Percentiles rank a stretch among this genome's conserved stretches.
These are phyloP conservation scores for Suillus ampliporus DNA, from an alignment of 768 basidiomycete genomes.

Conservation along the genomic window DNA sequence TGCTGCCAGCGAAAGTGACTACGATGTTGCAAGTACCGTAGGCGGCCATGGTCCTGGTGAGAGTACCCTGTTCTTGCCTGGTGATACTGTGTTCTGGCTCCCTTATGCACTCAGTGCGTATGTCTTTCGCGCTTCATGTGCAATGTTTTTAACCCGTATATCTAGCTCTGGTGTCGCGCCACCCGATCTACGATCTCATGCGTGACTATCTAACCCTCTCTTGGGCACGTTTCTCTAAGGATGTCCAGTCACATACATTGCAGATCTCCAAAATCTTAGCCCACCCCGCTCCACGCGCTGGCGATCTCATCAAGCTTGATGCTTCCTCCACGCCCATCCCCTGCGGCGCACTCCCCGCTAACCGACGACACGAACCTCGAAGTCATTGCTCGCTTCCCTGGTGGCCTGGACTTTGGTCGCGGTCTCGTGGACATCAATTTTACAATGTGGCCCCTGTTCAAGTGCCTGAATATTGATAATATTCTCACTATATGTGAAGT, in stretches of 20 bases:
- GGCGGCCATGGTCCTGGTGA: slow-evolving; percentile 81
- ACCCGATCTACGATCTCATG: slow-evolving; percentile 95
- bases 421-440: slow-evolving; percentile 94
- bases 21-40: slow-evolving; percentile 79
- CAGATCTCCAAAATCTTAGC: slow-evolving; percentile 89
- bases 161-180: slow-evolving; percentile 86
- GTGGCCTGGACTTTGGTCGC: slow-evolving; percentile 91
- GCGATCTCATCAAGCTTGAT: slow-evolving; percentile 85
- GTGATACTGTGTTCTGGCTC: slow-evolving; percentile 93
- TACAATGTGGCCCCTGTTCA: slow-evolving; percentile 97
- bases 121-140: slow-evolving; percentile 13
- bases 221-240: slow-evolving; percentile 94
- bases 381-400: slow-evolving; percentile 89
- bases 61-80: slow-evolving; percentile 87
- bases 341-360: slow-evolving; percentile 31
- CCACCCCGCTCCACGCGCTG: slow-evolving; percentile 86
- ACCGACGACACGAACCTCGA: slow-evolving; percentile 62
- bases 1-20: slow-evolving; percentile 86
- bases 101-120: slow-evolving; percentile 88
- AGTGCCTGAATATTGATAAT: slow-evolving; percentile 90
- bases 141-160: slow-evolving; percentile 16
- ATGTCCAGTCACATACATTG: slow-evolving; percentile 90
- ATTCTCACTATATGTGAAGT: slow-evolving; percentile 93
- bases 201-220: slow-evolving; percentile 94
- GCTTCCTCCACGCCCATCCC: slow-evolving; percentile 69